Percentiles rank a stretch among this genome's conserved stretches.
Evolutionary conservation across 2,329 filamentous ascomycete genomes (phyloP).

Genomic region (Ploettnerulaceae sp.): DNA sequence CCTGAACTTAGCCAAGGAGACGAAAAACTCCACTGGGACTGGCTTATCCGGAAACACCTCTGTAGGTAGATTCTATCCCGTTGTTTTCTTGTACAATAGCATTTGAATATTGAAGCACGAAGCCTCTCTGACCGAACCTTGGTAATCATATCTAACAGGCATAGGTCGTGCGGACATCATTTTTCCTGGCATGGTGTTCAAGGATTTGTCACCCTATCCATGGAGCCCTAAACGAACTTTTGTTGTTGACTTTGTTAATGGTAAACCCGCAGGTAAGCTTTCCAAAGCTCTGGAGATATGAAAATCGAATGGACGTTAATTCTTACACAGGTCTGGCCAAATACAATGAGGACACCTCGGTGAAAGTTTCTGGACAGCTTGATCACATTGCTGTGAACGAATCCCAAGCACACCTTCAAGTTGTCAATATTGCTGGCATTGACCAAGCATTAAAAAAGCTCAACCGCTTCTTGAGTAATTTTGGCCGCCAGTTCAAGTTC

Average conservation of each 20-base stretch:
- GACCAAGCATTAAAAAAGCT: conserved; percentile 57
- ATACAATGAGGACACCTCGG: conserved; percentile 24
- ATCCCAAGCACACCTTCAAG: conserved; percentile 22
- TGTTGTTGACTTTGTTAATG: conserved; percentile 50
- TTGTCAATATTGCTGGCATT: conserved; percentile 63
- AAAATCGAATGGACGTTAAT: neutral
- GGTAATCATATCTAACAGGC: conserved; percentile 21
- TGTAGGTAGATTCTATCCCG: too few relatives aligned
- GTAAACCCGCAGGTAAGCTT: conserved; percentile 34
- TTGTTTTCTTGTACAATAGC: too few relatives aligned
- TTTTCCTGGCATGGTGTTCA: conserved; percentile 65
- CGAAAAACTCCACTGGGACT: conserved; percentile 44
- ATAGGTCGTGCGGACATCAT: conserved; percentile 61
- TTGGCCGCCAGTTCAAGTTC: conserved; percentile 39
- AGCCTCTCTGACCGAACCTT: too few relatives aligned
- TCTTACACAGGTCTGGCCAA: conserved; percentile 33
- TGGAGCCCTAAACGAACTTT: conserved; percentile 58
- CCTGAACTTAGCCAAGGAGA: conserved; percentile 32
- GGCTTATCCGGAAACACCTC: conserved; percentile 41
- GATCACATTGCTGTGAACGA: conserved; percentile 10
- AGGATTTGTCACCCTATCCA: conserved; percentile 47
- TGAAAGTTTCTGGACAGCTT: conserved; percentile 24
- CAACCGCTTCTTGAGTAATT: conserved; percentile 59
- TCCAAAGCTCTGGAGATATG: neutral
- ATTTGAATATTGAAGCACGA: too few relatives aligned